Conservation (phyloP, 139 green algal genomes). For the Coelastrella sp. region DNA sequence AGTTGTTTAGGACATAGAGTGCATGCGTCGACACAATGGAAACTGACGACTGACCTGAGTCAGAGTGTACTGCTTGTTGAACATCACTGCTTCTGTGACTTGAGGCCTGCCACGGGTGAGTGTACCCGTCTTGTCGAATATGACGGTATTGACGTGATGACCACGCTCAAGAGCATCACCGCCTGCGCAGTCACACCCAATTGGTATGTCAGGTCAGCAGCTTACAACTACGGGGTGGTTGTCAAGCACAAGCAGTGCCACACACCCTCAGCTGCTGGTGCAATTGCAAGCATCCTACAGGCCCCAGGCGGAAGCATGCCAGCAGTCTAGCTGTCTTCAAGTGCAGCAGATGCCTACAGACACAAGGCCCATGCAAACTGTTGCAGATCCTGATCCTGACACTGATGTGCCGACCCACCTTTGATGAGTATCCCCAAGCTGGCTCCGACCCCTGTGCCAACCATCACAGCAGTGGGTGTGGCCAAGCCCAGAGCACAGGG, state of each 20-base stretch:
- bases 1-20: neutral
- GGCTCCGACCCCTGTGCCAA: conserved; percentile 90
- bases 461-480: conserved; percentile 99
- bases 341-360: neutral
- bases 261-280: too few relatives aligned
- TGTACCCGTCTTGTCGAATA: conserved; percentile 98
- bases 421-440: conserved; percentile 96
- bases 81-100: conserved; percentile 54
- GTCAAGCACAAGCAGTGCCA: too few relatives aligned
- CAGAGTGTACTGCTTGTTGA: conserved; percentile 28
- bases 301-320: too few relatives aligned
- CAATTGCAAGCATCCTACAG: too few relatives aligned
- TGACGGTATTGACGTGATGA: conserved; percentile 78
- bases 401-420: conserved; percentile 51
- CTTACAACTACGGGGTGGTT: too few relatives aligned
- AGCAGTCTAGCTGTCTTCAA: too few relatives aligned
- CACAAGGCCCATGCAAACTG: neutral
- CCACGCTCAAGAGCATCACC: conserved; percentile 64
- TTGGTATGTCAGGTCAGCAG: neutral
- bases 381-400: neutral
- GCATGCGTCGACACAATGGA: neutral
- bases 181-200: conserved; percentile 28
- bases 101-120: conserved; percentile 83
- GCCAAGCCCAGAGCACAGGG: conserved; percentile 97
- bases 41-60: conserved; percentile 8